These are phyloP conservation scores for Exophiala oligosperma DNA, from an alignment of 2,329 filamentous ascomycete species.

Conservation along the genomic window DNA sequence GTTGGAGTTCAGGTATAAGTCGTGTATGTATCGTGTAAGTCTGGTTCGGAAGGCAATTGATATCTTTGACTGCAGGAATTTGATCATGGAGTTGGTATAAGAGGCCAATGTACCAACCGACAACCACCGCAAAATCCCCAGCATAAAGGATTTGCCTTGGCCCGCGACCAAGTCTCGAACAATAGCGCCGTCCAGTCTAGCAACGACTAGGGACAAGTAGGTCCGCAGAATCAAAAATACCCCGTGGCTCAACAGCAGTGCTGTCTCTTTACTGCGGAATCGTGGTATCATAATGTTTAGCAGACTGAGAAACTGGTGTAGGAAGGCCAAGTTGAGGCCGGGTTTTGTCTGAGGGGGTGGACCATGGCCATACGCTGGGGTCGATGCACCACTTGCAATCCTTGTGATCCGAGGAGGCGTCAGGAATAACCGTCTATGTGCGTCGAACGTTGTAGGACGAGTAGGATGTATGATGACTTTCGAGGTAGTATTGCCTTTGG, in stretches of 20 bases:
- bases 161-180: slow-evolving; percentile 95
- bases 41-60: slow-evolving; percentile 97
- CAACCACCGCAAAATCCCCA: slow-evolving; percentile 92
- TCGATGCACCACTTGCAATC: slow-evolving; percentile 64
- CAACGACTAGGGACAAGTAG: slow-evolving; percentile 90
- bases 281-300: slow-evolving; percentile 97
- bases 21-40: slow-evolving; percentile 93
- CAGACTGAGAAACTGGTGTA: slow-evolving; percentile 94
- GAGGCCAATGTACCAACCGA: slow-evolving; percentile 90
- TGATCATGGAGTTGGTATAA: slow-evolving; percentile 99
- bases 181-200: slow-evolving; percentile 90
- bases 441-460: slow-evolving; percentile 92
- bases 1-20: slow-evolving; percentile 91
- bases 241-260: slow-evolving; percentile 82
- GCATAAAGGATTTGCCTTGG: slow-evolving; percentile 82
- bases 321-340: slow-evolving; percentile 88
- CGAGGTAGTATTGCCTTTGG: slow-evolving; percentile 81
- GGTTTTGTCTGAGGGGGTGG: slow-evolving; percentile 90
- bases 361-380: slow-evolving; percentile 54
- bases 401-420: slow-evolving; percentile 84
- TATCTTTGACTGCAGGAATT: slow-evolving; percentile 95
- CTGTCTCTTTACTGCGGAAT: slow-evolving; percentile 94
- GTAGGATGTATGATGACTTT: slow-evolving; percentile 90
- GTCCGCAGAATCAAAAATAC: slow-evolving; percentile 88
- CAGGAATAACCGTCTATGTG: slow-evolving; percentile 87